phyloP scores from a whole-genome alignment of 345 rosid genomes.

The Dipteronia dyeriana region DNA sequence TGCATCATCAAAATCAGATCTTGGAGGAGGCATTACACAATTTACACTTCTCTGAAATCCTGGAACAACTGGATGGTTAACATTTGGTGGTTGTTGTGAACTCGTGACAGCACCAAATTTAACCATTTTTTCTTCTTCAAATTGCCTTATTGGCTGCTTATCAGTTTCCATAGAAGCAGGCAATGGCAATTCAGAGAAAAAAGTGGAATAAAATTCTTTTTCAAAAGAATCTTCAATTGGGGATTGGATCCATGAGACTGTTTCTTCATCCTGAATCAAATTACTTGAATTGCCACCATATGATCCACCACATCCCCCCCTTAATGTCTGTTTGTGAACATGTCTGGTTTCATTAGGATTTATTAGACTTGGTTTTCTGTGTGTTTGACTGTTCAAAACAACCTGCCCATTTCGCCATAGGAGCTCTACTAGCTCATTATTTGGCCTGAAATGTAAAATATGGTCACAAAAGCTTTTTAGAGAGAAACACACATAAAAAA shows the following conservation, averaged over 20 bases:
- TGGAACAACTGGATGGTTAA: conserved; percentile 21
- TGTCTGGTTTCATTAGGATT: conserved; percentile 28
- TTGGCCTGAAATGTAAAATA: conserved; percentile 40
- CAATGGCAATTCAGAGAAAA: conserved; percentile 42
- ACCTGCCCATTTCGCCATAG: conserved; percentile 70
- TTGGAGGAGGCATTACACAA: conserved; percentile 45
- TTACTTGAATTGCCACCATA: conserved; percentile 37
- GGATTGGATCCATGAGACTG: conserved; percentile 64
- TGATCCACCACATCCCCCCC: conserved; percentile 19
- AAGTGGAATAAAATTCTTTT: conserved; percentile 51
- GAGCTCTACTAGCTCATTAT: conserved; percentile 65
- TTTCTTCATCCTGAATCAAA: conserved; percentile 58
- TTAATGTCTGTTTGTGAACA: conserved; percentile 22
- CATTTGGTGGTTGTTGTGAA: conserved; percentile 26
- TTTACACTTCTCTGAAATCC: conserved; percentile 22
- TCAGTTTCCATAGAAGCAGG: conserved; percentile 30
- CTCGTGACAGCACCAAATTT: conserved; percentile 22
- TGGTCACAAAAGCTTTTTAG: background rate
- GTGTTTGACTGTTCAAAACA: conserved; percentile 60
- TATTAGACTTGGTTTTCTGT: conserved; percentile 36
- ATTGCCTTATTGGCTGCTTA: conserved; percentile 32
- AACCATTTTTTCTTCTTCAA: conserved; percentile 24
- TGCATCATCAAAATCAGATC: conserved; percentile 31
- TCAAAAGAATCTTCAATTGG: conserved; percentile 59
- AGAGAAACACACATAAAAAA: background rate